Conservation (phyloP, 495 filamentous ascomycete genomes). For the Aspergillus homomorphus region DNA sequence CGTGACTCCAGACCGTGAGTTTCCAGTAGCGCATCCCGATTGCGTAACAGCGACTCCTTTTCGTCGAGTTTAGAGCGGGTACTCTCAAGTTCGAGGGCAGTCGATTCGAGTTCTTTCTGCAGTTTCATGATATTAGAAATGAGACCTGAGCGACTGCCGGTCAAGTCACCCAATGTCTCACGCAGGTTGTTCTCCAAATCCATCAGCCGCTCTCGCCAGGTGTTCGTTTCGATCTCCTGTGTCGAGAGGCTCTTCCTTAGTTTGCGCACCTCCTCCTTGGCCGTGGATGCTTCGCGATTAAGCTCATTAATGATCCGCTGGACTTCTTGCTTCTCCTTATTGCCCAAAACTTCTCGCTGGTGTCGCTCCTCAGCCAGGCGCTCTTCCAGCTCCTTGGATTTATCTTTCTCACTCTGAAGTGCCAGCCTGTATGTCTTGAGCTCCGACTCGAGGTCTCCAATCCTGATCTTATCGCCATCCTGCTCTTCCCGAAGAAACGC, state of each 20-base stretch:
- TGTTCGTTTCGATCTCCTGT: constrained; percentile 80
- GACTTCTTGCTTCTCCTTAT: constrained; percentile 83
- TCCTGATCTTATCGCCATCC: constrained; percentile 96
- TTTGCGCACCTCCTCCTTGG: constrained; percentile 82
- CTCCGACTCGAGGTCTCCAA: constrained; percentile 82
- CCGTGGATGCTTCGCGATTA: constrained; percentile 71
- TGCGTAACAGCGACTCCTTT: constrained; percentile 83
- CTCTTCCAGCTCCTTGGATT: constrained; percentile 72
- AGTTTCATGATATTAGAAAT: constrained; percentile 84
- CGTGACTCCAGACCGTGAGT: constrained; percentile 80
- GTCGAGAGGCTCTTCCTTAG: constrained; percentile 77
- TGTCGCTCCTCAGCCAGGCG: constrained; percentile 73
- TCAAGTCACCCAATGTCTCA: constrained; percentile 77
- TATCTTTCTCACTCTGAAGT: constrained; percentile 77
- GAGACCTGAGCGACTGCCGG: constrained; percentile 81
- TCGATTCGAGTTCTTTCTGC: constrained; percentile 82
- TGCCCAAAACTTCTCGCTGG: constrained; percentile 82
- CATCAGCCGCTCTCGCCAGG: constrained; percentile 83
- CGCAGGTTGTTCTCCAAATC: constrained; percentile 87
- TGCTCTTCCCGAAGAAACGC: constrained; percentile 95
- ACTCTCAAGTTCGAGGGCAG: constrained; percentile 74
- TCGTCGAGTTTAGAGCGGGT: constrained; percentile 73
- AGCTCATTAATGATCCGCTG: constrained; percentile 79
- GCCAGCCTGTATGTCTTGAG: constrained; percentile 69
- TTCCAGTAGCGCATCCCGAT: constrained; percentile 90